These are phyloP conservation scores for Stenocarpella maydis DNA, from an alignment of 2,329 filamentous ascomycete species.

Conservation along the genomic window DNA sequence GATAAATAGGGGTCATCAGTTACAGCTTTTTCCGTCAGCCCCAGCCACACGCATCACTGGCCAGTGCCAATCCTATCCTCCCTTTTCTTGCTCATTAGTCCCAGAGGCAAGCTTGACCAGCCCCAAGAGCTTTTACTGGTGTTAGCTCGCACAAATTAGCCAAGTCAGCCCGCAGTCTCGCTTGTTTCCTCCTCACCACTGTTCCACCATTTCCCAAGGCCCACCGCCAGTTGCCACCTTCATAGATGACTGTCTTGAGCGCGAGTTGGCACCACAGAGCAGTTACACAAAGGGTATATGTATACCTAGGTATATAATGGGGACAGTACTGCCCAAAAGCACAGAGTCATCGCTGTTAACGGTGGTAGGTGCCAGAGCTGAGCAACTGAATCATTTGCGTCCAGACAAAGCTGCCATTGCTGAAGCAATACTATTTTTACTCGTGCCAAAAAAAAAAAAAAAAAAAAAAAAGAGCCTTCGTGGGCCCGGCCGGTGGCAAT, in stretches of 20 bases:
- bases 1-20: too few species aligned
- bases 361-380: not conserved
- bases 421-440: not conserved
- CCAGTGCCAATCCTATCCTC: too few species aligned
- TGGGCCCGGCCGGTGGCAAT: not conserved
- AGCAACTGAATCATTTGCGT: not conserved
- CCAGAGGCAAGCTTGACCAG: too few species aligned
- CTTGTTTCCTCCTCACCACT: not conserved
- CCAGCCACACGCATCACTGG: not conserved
- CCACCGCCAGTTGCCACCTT: not conserved
- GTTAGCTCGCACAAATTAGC: not conserved
- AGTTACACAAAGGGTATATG: too few species aligned
- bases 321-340: not conserved
- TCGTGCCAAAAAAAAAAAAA: too few species aligned
- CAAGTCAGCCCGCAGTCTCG: not conserved
- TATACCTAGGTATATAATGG: not conserved
- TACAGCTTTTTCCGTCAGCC: not conserved
- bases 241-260: not conserved
- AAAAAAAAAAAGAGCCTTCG: not conserved
- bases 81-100: not conserved
- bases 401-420: too few species aligned
- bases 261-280: not conserved
- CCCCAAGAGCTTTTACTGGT: too few species aligned
- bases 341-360: not conserved
- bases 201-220: not conserved